Evolutionary conservation across 257 asterid species (phyloP).

Genomic region (Solanum appendiculatum): DNA sequence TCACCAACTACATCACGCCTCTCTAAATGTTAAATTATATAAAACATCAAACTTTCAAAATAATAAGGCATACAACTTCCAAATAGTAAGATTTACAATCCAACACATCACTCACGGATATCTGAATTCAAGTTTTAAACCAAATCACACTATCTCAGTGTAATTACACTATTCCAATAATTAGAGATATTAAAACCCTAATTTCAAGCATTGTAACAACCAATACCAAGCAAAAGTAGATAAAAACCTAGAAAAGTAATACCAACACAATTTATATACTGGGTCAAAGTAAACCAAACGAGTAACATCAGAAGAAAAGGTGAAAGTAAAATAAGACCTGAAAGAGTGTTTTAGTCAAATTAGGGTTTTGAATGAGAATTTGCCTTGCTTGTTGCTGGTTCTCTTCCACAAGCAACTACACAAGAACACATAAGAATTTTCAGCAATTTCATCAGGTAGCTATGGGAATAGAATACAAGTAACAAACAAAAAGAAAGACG

Average conservation of each 20-base stretch:
- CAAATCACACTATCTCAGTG: background rate
- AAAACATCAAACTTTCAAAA: background rate
- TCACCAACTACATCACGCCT: background rate
- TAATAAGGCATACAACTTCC: background rate
- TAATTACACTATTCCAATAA: background rate
- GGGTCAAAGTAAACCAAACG: background rate
- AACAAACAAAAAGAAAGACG: background rate
- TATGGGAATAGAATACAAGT: background rate
- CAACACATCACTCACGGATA: background rate
- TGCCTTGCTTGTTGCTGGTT: constrained; percentile 91
- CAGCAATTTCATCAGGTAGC: background rate
- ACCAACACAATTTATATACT: background rate
- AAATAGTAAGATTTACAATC: background rate
- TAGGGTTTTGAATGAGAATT: constrained; percentile 86
- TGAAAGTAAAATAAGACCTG: constrained; percentile 42
- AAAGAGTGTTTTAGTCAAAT: constrained; percentile 80
- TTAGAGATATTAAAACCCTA: background rate
- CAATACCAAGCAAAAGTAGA: background rate
- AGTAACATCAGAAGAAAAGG: background rate
- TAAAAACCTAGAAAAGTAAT: background rate
- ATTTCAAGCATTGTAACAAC: background rate
- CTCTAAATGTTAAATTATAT: background rate
- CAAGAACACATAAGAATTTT: background rate
- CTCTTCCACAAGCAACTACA: constrained; percentile 76
- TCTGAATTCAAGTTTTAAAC: background rate